A percentile compares a stretch with the other conserved stretches of the same genome.
phyloP scores from a whole-genome alignment of 768 basidiomycete genomes.

The Boletus vermiculosoides region DNA sequence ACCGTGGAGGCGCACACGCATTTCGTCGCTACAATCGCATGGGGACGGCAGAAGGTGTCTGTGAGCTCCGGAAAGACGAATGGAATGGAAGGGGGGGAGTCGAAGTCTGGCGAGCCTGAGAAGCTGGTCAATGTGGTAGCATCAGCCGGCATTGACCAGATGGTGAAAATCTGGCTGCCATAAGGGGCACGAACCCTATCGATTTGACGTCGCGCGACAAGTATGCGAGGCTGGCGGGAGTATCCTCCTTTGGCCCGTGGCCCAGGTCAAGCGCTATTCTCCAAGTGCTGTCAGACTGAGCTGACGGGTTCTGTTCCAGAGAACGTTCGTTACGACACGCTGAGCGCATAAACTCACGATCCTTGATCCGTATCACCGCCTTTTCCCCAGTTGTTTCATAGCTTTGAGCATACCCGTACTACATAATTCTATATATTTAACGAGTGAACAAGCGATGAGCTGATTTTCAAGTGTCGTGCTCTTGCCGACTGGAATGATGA shows the following conservation, averaged over 20 bases:
- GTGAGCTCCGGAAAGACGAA: slow-evolving; percentile 41
- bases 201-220: slow-evolving; percentile 6
- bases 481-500: slow-evolving; percentile 2
- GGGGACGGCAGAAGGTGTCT: slow-evolving; percentile 62
- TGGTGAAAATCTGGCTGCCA: slow-evolving; percentile 64
- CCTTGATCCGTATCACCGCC: slow-evolving; percentile 20
- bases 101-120: slow-evolving; percentile 39
- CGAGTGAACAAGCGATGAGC: neutral
- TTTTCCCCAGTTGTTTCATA: slow-evolving; percentile 20
- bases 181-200: slow-evolving; percentile 27
- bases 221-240: slow-evolving; percentile 14
- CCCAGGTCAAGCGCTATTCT: slow-evolving; percentile 16
- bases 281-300: neutral
- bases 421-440: slow-evolving; percentile 31
- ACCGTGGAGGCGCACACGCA: slow-evolving; percentile 85
- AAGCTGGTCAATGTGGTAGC: slow-evolving; percentile 70
- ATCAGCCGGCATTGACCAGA: slow-evolving; percentile 67
- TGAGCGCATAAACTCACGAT: slow-evolving; percentile 30
- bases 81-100: slow-evolving; percentile 34
- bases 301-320: slow-evolving; percentile 11
- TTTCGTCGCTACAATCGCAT: slow-evolving; percentile 78
- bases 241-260: slow-evolving; percentile 11
- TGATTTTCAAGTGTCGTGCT: slow-evolving; percentile 1
- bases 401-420: slow-evolving; percentile 35
- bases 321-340: slow-evolving; percentile 30